Base-by-base conservation (phyloP, 208 protist genomes). In the Jaenimonas drosophilae region DNA sequence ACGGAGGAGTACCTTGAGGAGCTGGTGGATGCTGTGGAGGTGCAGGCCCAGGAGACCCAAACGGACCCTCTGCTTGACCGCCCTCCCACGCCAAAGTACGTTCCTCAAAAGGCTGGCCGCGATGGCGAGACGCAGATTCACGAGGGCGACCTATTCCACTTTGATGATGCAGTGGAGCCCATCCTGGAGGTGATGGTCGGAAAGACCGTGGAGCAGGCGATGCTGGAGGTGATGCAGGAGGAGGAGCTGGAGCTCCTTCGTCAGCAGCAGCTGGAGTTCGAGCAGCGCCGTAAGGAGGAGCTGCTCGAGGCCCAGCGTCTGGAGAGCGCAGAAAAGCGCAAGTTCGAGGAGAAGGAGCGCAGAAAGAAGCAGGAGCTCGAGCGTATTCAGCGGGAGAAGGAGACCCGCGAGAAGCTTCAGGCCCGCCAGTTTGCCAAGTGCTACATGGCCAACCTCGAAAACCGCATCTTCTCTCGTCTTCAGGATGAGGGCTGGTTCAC, bases 211-310 rank as follows among this genome's bases (percentile, higher is more conserved):
- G 92, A 99, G 70, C 96, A 98, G 74, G 80, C 88, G 19, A 89
- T 99, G 73, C 74, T 98, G 38, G 97, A 99, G 76, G 96, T 98
- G 27, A 80, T 98, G 66, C 94, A 98, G 75, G 97, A 99, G 76
- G 94, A 98, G 54, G 97, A 99, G 67, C 70, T 98, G 16, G 76
- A 88, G 39, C 63, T 83, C 30, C 70, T 99, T 33, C 76, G 90
- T 12, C 67, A 84, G 54, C 94, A 97, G 54, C 91, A 97, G 70
- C 76, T 96, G 23, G 87, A 98, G 50, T 97, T 96, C 42, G 93
- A 97, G 60, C 92, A 97, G 62, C 70, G 87, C 48, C 81, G 95
- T 31, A 96, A 96, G 56, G 96, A 96, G 40, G 95, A 98, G 70
- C 65, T 97, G 20, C 75, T 96, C 16, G 94, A 98, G 70, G 80